Evolutionary conservation across 2,329 filamentous ascomycete species (phyloP), one percentile per base, ranked within the genome.

Genomic region (Colletotrichum cordylinicola): DNA sequence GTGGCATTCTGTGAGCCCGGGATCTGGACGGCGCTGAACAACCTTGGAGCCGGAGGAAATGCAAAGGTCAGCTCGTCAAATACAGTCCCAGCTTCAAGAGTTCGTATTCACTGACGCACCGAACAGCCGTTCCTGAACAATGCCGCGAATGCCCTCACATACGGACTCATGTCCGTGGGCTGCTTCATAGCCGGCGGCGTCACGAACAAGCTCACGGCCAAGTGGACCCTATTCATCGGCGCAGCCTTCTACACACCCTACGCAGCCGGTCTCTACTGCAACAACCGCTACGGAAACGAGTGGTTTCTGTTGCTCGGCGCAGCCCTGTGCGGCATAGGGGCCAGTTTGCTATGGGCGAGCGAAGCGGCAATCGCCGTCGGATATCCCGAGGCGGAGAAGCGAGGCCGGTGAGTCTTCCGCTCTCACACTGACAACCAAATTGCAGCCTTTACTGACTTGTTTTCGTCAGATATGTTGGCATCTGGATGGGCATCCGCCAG

Each of bases 331-430:
- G 86, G 86, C 16, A 70, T 85, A 9, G 84, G 84, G 0, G 85
- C 84, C 0, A 82, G 80, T 0, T 80, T 84, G 0, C 78, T 85
- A 12, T 86, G 84, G 84, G 82, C 83, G 0, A 79, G 83, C 1
- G 83, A 86, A 39, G 84, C 82, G 0, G 83, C 83, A 4, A 85
- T 85, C 13, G 83, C 82, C 0, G 88, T 94, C 9, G 87, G 90
- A 0, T 94, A 94, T 76, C 92, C 93, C 0, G 93, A 94, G 76
- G 91, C 92, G 0, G 89, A 89, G 71, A 93, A 93, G 35, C 87
- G 90, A 78, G 92, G 91, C 0, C 73, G 73, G 73, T 75, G 24
- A 21, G 73, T 73, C 24, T 60, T 4, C 3, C 6, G 7, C 2
- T 18, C 4, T 24, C 2, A 48, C n/a, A 35, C 12, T 24, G 5